Evolutionary conservation across 1,284 basidiomycete genomes (phyloP).

Genomic region (Porogramme epimiltina): DNA sequence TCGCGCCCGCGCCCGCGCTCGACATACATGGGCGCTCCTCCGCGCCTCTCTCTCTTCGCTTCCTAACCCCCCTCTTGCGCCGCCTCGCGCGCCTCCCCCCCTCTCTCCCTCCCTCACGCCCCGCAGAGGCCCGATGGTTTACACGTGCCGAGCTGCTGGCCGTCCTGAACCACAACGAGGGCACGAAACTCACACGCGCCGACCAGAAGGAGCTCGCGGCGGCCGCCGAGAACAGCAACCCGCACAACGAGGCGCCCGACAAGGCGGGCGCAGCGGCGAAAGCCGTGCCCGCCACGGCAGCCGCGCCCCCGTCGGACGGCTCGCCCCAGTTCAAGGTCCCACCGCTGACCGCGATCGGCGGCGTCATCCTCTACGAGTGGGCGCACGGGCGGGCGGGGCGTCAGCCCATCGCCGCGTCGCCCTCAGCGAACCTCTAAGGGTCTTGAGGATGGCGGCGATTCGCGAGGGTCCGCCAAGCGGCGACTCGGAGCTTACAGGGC

Average conservation of each 20-base stretch:
- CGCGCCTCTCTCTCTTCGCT: too few relatives aligned
- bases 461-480: too few relatives aligned
- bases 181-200: conserved; percentile 52
- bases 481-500: too few relatives aligned
- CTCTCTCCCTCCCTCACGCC: background rate
- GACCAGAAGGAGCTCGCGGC: conserved; percentile 63
- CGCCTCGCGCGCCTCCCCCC: too few relatives aligned
- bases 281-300: conserved; percentile 5
- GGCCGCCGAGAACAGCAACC: conserved; percentile 18
- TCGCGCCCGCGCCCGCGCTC: too few relatives aligned
- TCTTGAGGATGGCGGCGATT: too few relatives aligned
- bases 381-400: conserved; percentile 42
- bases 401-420: conserved; percentile 6
- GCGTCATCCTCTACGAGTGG: conserved; percentile 71
- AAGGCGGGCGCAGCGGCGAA: conserved; percentile 16
- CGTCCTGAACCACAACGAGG: conserved; percentile 60
- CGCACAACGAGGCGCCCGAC: conserved; percentile 14
- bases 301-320: conserved; percentile 30
- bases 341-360: conserved; percentile 69
- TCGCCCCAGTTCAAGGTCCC: conserved; percentile 62
- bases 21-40: too few relatives aligned
- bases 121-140: conserved; percentile 86
- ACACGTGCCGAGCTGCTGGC: conserved; percentile 71
- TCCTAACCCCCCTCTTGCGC: too few relatives aligned
- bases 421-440: too few relatives aligned